A percentile compares a stretch with the other conserved stretches of the same genome.
Evolutionary conservation across 345 rosid species (phyloP).

Genomic region (Sisymbrium altissimum): DNA sequence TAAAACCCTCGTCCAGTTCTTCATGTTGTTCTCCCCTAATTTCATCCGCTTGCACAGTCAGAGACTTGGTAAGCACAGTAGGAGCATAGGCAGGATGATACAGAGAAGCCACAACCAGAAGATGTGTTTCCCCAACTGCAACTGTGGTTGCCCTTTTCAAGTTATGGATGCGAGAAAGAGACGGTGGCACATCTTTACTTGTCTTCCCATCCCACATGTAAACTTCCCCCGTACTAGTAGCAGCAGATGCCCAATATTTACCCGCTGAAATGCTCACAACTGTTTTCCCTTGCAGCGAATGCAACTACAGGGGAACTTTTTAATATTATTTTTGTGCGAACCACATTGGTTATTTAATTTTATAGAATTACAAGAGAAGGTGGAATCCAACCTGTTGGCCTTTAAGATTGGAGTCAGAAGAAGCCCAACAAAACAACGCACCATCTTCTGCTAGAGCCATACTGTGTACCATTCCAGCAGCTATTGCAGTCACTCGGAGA

Average conservation of each 20-base stretch:
- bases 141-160: conserved; percentile 83
- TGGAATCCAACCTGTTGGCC: conserved; percentile 76
- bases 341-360: background rate
- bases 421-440: conserved; percentile 85
- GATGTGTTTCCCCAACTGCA: conserved; percentile 94
- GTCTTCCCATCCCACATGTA: conserved; percentile 92
- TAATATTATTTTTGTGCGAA: background rate
- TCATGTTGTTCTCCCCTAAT: conserved; percentile 37
- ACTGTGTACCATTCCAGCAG: conserved; percentile 95
- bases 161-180: conserved; percentile 68
- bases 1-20: conserved; percentile 59
- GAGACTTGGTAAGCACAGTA: conserved; percentile 26
- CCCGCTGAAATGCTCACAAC: conserved; percentile 83
- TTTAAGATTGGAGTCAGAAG: conserved; percentile 81
- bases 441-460: conserved; percentile 92
- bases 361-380: background rate
- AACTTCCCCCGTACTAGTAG: conserved; percentile 83
- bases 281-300: conserved; percentile 53
- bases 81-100: conserved; percentile 73
- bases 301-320: conserved; percentile 41
- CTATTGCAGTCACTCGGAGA: conserved; percentile 71
- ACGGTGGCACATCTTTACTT: conserved; percentile 51
- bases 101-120: conserved; percentile 73
- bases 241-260: conserved; percentile 90
- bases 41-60: conserved; percentile 33